Base-by-base conservation (phyloP, 176 grass and related monocot genomes). In the Dactylis glomerata region DNA sequence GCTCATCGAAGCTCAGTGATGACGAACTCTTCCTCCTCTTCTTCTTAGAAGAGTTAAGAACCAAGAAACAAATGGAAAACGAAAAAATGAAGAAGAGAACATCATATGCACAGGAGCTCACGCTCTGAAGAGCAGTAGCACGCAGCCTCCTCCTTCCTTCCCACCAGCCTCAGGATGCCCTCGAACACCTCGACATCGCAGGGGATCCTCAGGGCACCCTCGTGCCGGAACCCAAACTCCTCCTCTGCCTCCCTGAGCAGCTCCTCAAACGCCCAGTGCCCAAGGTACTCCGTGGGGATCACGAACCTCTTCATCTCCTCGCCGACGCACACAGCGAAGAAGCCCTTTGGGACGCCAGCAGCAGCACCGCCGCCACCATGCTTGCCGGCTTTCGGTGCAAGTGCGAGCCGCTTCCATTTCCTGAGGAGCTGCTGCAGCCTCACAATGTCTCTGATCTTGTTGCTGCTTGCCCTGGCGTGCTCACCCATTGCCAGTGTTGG, bases 301-400 rank as follows among this genome's bases (percentile, higher is more conserved):
- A 92, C 91, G 27, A 89, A 97, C 86, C 89, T 83, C 85, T 69
- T 90, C 94, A 92, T 90, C 84, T 92, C 87, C 79, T 88, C 85
- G 7, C 94, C 94, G n/a, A 93, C 85, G 15, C 82, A 97, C 58
- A 97, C 87, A 0, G 87, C 84, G 6, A 97, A 85, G 84, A 88
- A 97, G 27, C 94, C 94, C 79, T 75, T 91, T 0, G 87, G 87
- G 24, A 93, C 82, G 37, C 5, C 41, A 0, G 52, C 72, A 20
- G 16, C 15, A 64, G 5, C 61, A 2, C 61, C 15, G 36, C 30
- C 19, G 24, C 81, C 30, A 9, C 32, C 38, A 26, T 78, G 83
- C 68, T 80, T 90, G 47, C 64, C 10, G 8, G 46, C 77, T 68
- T 90, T 87, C 0, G 85, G 85, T 3, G 91, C 11, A 6, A 84